phyloP scores from a whole-genome alignment of 83 land plant genomes.

The Thuja plicata region DNA sequence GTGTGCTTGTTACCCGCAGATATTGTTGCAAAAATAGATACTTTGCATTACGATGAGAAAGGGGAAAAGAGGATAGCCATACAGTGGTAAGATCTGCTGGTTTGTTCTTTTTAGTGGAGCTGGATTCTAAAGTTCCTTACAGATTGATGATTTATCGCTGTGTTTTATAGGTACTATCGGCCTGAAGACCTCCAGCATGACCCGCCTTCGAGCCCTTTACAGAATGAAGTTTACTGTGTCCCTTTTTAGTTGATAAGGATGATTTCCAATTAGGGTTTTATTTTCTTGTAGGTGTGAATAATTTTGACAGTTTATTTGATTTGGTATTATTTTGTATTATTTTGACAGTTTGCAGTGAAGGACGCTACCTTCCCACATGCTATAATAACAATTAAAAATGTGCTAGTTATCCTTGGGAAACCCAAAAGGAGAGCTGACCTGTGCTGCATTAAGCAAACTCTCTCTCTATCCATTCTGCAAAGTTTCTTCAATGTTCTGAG shows the following conservation, averaged over 20 bases:
- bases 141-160: background rate
- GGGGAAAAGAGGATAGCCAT: background rate
- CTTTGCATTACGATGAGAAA: background rate
- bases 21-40: background rate
- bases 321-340: no score
- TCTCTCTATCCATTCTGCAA: no score
- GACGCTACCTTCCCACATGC: no score
- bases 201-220: background rate
- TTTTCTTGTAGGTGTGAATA: no score
- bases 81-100: slow-evolving; percentile 13
- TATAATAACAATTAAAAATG: no score
- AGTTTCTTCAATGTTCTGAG: no score
- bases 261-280: no score
- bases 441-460: background rate
- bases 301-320: background rate
- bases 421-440: background rate
- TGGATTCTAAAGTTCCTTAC: background rate
- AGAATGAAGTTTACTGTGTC: slow-evolving; percentile 10
- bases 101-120: background rate
- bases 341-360: no score
- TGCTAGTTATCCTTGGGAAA: background rate
- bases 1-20: background rate
- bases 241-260: background rate
- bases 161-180: slow-evolving; percentile 8
- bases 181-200: background rate